Evolutionary conservation across 2,329 filamentous ascomycete genomes (phyloP).

Genomic region (Fusarium oligoseptatum): DNA sequence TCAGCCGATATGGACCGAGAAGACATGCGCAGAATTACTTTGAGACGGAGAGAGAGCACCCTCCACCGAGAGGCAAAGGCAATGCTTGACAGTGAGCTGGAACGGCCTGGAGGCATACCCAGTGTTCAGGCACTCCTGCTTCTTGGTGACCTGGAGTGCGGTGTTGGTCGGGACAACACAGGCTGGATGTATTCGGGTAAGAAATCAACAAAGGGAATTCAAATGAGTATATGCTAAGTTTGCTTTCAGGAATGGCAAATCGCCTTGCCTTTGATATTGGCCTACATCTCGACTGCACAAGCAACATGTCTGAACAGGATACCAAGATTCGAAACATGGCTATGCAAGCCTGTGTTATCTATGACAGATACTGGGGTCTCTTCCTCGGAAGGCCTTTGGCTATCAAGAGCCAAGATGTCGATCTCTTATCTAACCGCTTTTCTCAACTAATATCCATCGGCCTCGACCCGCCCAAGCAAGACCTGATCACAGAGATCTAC

Average conservation of each 20-base stretch:
- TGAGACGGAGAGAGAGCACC: constrained; percentile 63
- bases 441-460: constrained; percentile 56
- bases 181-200: constrained; percentile 68
- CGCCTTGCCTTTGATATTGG: constrained; percentile 63
- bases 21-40: constrained; percentile 61
- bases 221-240: not conserved
- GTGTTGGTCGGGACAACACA: constrained; percentile 65
- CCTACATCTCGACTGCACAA: constrained; percentile 61
- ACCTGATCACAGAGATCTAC: constrained; percentile 56
- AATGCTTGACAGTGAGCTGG: constrained; percentile 66
- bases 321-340: constrained; percentile 63
- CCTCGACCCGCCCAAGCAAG: constrained; percentile 31
- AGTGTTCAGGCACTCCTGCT: constrained; percentile 65
- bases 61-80: constrained; percentile 67
- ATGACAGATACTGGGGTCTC: constrained; percentile 69
- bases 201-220: constrained; percentile 9
- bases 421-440: constrained; percentile 61
- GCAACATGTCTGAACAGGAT: constrained; percentile 60
- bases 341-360: constrained; percentile 65
- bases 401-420: constrained; percentile 66
- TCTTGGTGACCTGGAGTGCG: constrained; percentile 66
- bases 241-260: constrained; percentile 55
- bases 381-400: constrained; percentile 66
- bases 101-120: constrained; percentile 64
- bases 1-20: constrained; percentile 62